phyloP scores from a whole-genome alignment of 345 rosid genomes.

The Dipteronia sinensis region DNA sequence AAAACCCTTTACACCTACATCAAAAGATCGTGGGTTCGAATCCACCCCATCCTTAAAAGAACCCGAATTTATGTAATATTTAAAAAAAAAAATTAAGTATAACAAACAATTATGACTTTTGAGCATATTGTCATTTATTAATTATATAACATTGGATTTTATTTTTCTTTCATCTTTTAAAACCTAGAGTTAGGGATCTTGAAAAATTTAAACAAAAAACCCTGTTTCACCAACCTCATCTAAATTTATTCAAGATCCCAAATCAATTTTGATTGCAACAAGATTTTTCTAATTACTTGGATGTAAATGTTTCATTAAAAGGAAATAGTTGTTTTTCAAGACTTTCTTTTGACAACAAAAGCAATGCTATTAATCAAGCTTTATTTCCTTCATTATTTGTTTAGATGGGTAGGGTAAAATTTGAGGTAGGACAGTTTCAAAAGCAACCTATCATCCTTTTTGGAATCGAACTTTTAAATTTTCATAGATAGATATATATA shows the following conservation, averaged over 20 bases:
- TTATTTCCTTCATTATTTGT: not conserved
- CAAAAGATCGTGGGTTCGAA: too few relatives aligned
- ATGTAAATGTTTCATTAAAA: not conserved
- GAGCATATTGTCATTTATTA: not conserved
- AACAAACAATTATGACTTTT: not conserved
- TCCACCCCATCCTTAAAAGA: too few relatives aligned
- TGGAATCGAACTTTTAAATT: not conserved
- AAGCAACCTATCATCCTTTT: not conserved
- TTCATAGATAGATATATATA: not conserved
- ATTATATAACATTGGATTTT: too few relatives aligned
- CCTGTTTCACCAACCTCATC: not conserved
- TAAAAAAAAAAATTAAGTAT: too few relatives aligned
- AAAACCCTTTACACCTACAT: too few relatives aligned
- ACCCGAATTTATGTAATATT: too few relatives aligned
- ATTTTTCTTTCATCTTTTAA: not conserved
- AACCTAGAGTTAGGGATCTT: not conserved
- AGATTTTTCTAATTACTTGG: not conserved
- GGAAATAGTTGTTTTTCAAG: not conserved
- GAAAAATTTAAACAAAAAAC: not conserved
- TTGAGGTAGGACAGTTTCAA: not conserved
- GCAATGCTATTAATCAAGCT: not conserved
- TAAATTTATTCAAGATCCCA: not conserved
- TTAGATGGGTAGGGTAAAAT: not conserved
- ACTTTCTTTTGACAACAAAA: not conserved
- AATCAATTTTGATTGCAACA: not conserved